Conservation (phyloP, 805 yeast genomes). For the Metschnikowia cerradonensis region DNA sequence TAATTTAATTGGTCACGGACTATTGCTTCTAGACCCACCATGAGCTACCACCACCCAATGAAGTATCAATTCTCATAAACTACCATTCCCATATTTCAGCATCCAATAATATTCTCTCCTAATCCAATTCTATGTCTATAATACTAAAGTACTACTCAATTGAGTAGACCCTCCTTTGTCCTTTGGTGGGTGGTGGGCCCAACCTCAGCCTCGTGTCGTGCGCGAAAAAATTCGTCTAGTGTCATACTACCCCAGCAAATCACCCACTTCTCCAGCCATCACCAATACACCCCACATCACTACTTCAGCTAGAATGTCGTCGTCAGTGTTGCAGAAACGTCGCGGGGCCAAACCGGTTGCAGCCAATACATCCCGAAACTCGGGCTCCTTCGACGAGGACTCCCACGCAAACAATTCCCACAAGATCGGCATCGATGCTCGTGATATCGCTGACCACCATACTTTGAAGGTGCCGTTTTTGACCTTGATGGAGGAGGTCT, state of each 20-base stretch:
- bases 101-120: too few relatives aligned
- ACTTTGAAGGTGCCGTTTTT: slow-evolving; percentile 58
- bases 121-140: too few relatives aligned
- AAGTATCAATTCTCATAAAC: too few relatives aligned
- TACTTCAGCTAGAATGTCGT: not conserved
- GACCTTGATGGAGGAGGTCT: slow-evolving; percentile 94
- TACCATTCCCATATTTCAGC: too few relatives aligned
- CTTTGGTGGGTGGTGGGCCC: not conserved
- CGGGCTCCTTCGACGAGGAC: slow-evolving; percentile 26
- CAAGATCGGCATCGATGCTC: slow-evolving; percentile 79
- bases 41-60: too few relatives aligned
- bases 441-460: slow-evolving; percentile 47
- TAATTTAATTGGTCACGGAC: too few relatives aligned
- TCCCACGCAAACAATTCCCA: slow-evolving; percentile 34
- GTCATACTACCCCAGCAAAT: not conserved
- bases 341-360: slow-evolving; percentile 44
- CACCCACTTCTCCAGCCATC: not conserved
- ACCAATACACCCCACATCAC: slow-evolving; percentile 4
- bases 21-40: too few relatives aligned
- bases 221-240: slow-evolving; percentile 3
- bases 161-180: too few relatives aligned
- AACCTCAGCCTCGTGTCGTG: not conserved
- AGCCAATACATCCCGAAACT: slow-evolving; percentile 9
- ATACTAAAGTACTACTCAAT: too few relatives aligned
- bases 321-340: slow-evolving; percentile 71